phyloP scores from a whole-genome alignment of 2,329 filamentous ascomycete species.

The Myotisia sp. region DNA sequence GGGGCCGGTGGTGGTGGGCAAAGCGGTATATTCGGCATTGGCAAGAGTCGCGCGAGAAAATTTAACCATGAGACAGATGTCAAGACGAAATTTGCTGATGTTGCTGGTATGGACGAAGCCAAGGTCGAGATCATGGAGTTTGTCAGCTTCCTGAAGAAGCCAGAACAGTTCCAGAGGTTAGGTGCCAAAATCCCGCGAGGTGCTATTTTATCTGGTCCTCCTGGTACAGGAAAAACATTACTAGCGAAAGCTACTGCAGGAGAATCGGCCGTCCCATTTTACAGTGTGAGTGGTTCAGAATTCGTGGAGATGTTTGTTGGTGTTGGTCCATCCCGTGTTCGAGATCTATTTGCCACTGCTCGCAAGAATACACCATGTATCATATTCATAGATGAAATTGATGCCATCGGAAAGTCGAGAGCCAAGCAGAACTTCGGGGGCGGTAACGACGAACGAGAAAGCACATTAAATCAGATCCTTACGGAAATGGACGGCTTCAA shows the following conservation, averaged over 20 bases:
- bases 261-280: conserved; percentile 94
- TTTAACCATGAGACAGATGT: conserved; percentile 96
- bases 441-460: conserved; percentile 93
- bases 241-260: conserved; percentile 94
- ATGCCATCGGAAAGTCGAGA: conserved; percentile 87
- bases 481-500: conserved; percentile 99
- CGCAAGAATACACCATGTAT: conserved; percentile 96
- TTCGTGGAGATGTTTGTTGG: conserved; percentile 99
- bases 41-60: conserved; percentile 86
- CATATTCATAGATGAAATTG: conserved; percentile 99
- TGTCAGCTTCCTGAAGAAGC: conserved; percentile 89
- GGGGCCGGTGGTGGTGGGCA: conserved; percentile 50
- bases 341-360: conserved; percentile 86
- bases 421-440: conserved; percentile 70
- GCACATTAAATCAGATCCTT: conserved; percentile 92
- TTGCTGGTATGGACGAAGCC: conserved; percentile 95
- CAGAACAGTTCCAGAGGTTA: conserved; percentile 79
- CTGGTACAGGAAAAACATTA: conserved; percentile 94
- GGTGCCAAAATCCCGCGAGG: conserved; percentile 96
- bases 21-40: conserved; percentile 85
- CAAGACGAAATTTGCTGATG: conserved; percentile 93
- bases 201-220: conserved; percentile 91
- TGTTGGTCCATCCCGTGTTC: conserved; percentile 88
- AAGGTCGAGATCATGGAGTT: conserved; percentile 99
- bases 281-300: conserved; percentile 94